phyloP scores from a whole-genome alignment of 2,329 filamentous ascomycete species.

The Ophiostoma australiae region DNA sequence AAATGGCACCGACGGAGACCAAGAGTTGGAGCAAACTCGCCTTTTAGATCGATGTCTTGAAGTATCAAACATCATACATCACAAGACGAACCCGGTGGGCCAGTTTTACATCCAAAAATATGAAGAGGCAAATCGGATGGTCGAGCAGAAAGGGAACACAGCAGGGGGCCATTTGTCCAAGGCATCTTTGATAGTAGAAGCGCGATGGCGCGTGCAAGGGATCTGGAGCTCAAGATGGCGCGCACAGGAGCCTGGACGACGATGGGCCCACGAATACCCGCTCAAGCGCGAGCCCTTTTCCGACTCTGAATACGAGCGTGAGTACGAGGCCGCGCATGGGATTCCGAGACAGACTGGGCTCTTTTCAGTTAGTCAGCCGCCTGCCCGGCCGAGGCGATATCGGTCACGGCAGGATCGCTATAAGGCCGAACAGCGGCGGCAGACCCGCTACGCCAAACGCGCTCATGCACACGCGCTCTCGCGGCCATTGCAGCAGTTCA shows the following conservation, averaged over 20 bases:
- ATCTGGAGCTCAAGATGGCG: background rate
- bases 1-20: background rate
- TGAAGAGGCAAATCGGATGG: background rate
- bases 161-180: background rate
- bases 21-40: background rate
- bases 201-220: background rate
- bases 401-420: no score
- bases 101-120: background rate
- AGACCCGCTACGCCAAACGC: background rate
- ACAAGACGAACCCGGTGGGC: no score
- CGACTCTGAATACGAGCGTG: background rate
- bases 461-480: background rate
- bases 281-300: background rate
- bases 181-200: background rate
- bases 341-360: no score
- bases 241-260: background rate
- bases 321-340: background rate
- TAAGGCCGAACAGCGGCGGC: background rate
- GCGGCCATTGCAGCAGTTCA: background rate
- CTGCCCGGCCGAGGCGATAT: no score
- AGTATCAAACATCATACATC: no score
- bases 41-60: background rate
- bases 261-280: background rate
- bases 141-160: background rate
- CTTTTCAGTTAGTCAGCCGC: no score